phyloP scores from a whole-genome alignment of 305 asterid species.

The Solanum hybrid region DNA sequence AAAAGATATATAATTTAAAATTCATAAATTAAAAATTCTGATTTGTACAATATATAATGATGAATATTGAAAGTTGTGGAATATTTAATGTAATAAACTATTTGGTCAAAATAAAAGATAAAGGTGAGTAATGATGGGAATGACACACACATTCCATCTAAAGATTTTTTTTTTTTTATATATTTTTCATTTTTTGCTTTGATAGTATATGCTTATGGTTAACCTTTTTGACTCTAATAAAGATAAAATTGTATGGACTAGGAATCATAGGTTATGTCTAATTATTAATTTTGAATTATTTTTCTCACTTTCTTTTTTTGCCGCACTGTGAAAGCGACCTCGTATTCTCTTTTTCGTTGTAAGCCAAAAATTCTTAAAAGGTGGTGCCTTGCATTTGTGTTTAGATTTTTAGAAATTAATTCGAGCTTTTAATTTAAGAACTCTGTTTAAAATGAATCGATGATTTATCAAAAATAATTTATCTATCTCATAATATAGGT shows the following conservation, averaged over 20 bases:
- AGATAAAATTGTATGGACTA: background rate
- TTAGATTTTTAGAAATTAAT: background rate
- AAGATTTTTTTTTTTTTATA: background rate
- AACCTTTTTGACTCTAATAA: conserved; percentile 10
- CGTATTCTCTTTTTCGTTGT: background rate
- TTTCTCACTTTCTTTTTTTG: background rate
- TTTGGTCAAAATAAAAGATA: conserved; percentile 11
- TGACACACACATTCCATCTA: conserved; percentile 4
- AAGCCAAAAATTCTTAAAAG: background rate
- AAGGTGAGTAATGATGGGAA: conserved; percentile 2
- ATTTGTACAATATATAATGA: background rate
- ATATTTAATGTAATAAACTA: background rate
- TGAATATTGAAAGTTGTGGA: background rate
- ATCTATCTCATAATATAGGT: background rate
- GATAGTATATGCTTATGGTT: conserved; percentile 7
- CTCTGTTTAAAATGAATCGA: background rate
- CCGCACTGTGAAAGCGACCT: background rate
- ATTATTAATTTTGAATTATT: background rate
- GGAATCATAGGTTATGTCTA: background rate
- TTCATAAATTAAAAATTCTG: background rate
- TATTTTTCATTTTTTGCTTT: background rate
- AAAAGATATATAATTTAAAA: background rate
- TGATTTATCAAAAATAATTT: background rate
- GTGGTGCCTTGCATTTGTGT: background rate
- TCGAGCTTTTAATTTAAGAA: background rate